phyloP scores from a whole-genome alignment of 2,329 filamentous ascomycete species.

The Fusarium napiforme region DNA sequence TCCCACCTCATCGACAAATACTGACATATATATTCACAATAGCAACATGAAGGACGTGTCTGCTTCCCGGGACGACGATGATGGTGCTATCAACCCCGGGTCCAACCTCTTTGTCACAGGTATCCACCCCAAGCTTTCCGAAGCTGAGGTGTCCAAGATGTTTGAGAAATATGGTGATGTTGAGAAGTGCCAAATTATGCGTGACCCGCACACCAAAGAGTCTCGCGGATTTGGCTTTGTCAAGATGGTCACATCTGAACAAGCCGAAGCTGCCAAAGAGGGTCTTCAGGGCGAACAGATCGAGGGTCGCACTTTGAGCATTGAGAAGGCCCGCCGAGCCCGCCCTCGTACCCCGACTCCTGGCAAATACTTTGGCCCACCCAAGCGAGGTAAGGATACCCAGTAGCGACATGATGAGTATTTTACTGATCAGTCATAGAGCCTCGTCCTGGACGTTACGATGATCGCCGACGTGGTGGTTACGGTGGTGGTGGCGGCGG shows the following conservation, averaged over 20 bases:
- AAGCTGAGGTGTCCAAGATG: constrained; percentile 90
- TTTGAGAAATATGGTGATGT: constrained; percentile 99
- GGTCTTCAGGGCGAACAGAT: constrained; percentile 94
- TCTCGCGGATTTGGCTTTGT: constrained; percentile 99
- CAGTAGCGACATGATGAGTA: not conserved
- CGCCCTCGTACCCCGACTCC: constrained; percentile 95
- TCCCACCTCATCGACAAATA: not conserved
- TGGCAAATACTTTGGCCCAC: constrained; percentile 98
- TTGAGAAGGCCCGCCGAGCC: constrained; percentile 97
- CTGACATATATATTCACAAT: constrained; percentile 14
- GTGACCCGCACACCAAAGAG: constrained; percentile 97
- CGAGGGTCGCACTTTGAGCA: constrained; percentile 94
- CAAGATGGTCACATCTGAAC: constrained; percentile 95
- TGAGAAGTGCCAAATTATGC: constrained; percentile 99
- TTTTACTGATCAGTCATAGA: constrained; percentile 45
- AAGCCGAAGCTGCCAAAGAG: constrained; percentile 96
- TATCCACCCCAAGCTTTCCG: constrained; percentile 91
- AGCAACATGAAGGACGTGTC: constrained; percentile 65
- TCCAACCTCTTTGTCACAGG: constrained; percentile 99
- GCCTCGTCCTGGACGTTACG: constrained; percentile 57
- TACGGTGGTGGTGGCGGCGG: constrained; percentile 58
- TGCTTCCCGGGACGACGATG: constrained; percentile 70
- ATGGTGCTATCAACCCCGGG: constrained; percentile 87
- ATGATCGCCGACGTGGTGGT: constrained; percentile 73
- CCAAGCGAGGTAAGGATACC: constrained; percentile 84